Evolutionary conservation across 768 basidiomycete species (phyloP).

Genomic region (Leccinum variicolor): DNA sequence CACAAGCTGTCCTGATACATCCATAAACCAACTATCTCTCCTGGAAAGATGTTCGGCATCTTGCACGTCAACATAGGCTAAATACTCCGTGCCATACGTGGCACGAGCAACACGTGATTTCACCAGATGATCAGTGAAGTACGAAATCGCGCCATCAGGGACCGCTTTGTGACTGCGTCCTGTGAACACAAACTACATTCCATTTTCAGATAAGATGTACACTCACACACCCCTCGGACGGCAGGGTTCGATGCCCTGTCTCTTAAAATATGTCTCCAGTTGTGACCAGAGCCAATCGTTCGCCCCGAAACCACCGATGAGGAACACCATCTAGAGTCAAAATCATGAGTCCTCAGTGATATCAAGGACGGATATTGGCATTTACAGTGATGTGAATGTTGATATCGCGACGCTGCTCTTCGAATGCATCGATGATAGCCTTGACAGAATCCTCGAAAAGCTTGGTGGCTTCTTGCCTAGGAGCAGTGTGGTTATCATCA

Average conservation of each 20-base stretch:
- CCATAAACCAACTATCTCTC: constrained; percentile 1
- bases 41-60: constrained; percentile 11
- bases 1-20: background rate
- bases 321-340: constrained; percentile 28
- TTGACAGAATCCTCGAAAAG: constrained; percentile 43
- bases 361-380: background rate
- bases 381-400: constrained; percentile 28
- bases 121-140: constrained; percentile 42
- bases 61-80: background rate
- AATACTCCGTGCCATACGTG: constrained; percentile 55
- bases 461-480: constrained; percentile 32
- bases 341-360: background rate
- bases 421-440: constrained; percentile 30
- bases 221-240: constrained; percentile 49
- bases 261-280: constrained; percentile 35
- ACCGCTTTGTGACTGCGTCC: constrained; percentile 40
- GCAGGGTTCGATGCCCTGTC: constrained; percentile 36
- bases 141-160: constrained; percentile 43
- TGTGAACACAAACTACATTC: background rate
- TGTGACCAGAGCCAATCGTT: constrained; percentile 42
- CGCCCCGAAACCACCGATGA: constrained; percentile 52
- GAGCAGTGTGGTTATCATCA: background rate
- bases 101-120: constrained; percentile 40
- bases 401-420: constrained; percentile 22
- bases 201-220: constrained; percentile 3